Base-by-base conservation (phyloP, 2,329 filamentous ascomycete species). In the Cladophialophora psammophila region DNA sequence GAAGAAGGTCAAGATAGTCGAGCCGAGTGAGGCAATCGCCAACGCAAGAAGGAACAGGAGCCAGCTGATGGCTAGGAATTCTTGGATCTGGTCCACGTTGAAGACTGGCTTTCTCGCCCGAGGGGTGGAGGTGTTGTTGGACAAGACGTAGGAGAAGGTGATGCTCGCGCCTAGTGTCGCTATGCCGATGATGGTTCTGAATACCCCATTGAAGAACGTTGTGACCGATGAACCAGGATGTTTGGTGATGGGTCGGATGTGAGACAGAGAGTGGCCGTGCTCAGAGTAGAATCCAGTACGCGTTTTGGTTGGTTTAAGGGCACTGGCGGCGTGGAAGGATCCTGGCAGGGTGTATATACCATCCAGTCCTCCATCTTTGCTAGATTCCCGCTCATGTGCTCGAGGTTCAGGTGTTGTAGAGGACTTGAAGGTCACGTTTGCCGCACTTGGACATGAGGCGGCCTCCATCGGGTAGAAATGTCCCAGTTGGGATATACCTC, bases 81-180 rank as follows among this genome's bases (percentile, higher is more conserved):
- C 54, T 38, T 69, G 68, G 26, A 72, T 66, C 48, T 70, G 65
- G 7, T 52, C 40, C 32, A 48, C 35, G n/a, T 53, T 52, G 60
- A 72, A 72, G 18, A 62, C 59, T 35, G 67, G 57, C n/a, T 36
- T 52, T 38, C 8, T 35, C 10, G 66, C 40, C 6, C 55, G 36
- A 15, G 69, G 60, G 9, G 57, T 57, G n/a, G 61, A 40, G n/a
- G 65, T 66, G 36, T 68, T 64, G 60, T 66, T 70, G 38, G 71
- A 71, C 12, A 74, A 63, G 45, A 74, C 71, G 48, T 72, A 74
- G 63, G 65, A 70, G 66, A 74, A 74, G 15, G 72, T 72, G 42
- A 74, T 63, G 55, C 69, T 72, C 40, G 71, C 68, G 5, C 72
- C 72, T 9, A 74, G 68, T 2, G 72, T 73, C 34, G 67, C 57